A percentile compares a stretch with the other conserved stretches of the same genome.
These are phyloP conservation scores for Hemisphaericaspora nanyangensis DNA, from an alignment of 805 yeast genomes.

Conservation along the genomic window DNA sequence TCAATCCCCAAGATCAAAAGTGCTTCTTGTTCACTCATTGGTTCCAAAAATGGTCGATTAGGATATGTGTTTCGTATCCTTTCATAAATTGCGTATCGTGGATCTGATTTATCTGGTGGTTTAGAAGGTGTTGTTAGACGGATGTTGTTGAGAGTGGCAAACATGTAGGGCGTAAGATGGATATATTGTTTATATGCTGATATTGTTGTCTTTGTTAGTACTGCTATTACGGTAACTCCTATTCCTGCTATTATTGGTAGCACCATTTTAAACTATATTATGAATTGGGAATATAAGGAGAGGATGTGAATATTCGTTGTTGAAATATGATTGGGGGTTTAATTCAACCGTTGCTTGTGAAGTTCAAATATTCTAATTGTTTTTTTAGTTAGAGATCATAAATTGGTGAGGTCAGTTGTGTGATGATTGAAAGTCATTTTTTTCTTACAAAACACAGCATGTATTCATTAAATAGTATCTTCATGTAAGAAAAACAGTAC, in stretches of 20 bases:
- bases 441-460: too few relatives aligned
- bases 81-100: slow-evolving; percentile 13
- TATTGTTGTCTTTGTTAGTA: slow-evolving; percentile 36
- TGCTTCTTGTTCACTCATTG: slow-evolving; percentile 44
- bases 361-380: too few relatives aligned
- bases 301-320: too few relatives aligned
- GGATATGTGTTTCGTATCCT: slow-evolving; percentile 23
- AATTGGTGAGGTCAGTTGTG: too few relatives aligned
- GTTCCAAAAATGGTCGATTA: slow-evolving; percentile 28
- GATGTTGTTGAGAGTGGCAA: slow-evolving; percentile 32
- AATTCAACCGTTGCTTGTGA: too few relatives aligned
- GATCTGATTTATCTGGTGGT: slow-evolving; percentile 10
- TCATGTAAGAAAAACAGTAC: too few relatives aligned
- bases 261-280: too few relatives aligned
- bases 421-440: too few relatives aligned
- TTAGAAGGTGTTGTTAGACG: slow-evolving; percentile 10
- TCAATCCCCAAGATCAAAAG: slow-evolving; percentile 38
- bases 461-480: too few relatives aligned
- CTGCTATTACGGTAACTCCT: slow-evolving; percentile 51
- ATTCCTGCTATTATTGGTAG: slow-evolving; percentile 52
- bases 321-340: too few relatives aligned
- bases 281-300: too few relatives aligned
- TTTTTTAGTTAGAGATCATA: too few relatives aligned
- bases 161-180: slow-evolving; percentile 30
- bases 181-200: slow-evolving; percentile 27